These are phyloP conservation scores for Pezicula radicicola DNA, from an alignment of 2,329 filamentous ascomycete species.

Conservation along the genomic window DNA sequence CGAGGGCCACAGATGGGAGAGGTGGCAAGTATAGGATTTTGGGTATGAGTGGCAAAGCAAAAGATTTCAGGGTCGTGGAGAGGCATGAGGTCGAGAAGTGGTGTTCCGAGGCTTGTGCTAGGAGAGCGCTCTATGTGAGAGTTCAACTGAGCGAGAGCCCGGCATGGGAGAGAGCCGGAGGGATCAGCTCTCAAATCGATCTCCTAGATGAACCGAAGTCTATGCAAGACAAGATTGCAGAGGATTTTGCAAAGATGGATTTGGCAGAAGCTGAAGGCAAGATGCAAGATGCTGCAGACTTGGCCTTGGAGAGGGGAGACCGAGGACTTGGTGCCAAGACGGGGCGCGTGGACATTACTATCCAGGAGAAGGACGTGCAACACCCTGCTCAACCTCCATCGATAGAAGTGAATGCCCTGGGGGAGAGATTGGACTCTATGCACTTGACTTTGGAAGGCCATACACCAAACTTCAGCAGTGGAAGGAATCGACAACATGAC, in stretches of 20 bases:
- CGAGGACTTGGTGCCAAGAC: conserved; percentile 17
- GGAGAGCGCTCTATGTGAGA: conserved; percentile 78
- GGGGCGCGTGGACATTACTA: conserved; percentile 41
- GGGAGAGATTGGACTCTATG: conserved; percentile 22
- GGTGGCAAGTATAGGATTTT: conserved; percentile 68
- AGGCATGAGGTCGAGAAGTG: conserved; percentile 76
- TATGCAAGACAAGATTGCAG: conserved; percentile 26
- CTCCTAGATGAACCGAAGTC: conserved; percentile 64
- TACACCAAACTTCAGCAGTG: conserved; percentile 20
- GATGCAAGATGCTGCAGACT: conserved; percentile 36
- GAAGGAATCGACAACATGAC: conserved; percentile 11
- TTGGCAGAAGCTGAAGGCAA: conserved; percentile 39
- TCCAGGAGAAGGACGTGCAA: conserved; percentile 48
- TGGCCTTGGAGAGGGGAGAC: conserved; percentile 50
- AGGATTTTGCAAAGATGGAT: conserved; percentile 34
- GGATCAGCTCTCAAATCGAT: conserved; percentile 43
- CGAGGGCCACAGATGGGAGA: conserved; percentile 53
- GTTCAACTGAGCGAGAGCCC: conserved; percentile 85
- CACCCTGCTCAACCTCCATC: conserved; percentile 36
- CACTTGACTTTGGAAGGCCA: conserved; percentile 29
- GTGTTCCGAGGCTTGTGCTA: conserved; percentile 79
- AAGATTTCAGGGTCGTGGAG: conserved; percentile 65
- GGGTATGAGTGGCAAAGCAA: conserved; percentile 42
- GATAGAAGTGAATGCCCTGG: conserved; percentile 30
- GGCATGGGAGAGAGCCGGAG: conserved; percentile 70